These are phyloP conservation scores for Boletus hoseneyae DNA, from an alignment of 1,284 basidiomycete species.

Conservation along the genomic window DNA sequence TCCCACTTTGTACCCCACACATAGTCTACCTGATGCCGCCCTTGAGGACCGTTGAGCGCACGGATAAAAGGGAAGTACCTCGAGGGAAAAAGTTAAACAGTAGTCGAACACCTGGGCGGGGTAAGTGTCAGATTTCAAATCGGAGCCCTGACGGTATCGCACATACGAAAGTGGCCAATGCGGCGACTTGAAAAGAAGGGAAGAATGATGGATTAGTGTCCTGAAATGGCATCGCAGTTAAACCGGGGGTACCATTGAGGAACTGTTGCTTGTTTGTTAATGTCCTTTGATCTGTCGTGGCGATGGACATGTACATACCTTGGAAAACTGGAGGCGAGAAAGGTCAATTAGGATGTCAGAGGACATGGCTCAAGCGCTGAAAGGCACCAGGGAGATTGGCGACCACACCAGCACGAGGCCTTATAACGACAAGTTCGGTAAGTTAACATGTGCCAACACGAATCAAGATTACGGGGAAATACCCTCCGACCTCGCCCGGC, in stretches of 20 bases:
- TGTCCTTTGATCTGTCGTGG: neutral
- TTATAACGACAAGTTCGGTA: too few species aligned
- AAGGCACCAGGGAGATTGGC: too few species aligned
- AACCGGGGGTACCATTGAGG: slow-evolving; percentile 19
- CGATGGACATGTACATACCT: slow-evolving; percentile 9
- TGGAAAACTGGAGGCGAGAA: slow-evolving; percentile 19
- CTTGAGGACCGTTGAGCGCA: slow-evolving; percentile 2
- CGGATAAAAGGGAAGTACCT: slow-evolving; percentile 7
- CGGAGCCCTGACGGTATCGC: neutral
- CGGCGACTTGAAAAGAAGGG: slow-evolving; percentile 17
- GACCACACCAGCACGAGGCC: too few species aligned
- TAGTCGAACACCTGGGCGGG: slow-evolving; percentile 18
- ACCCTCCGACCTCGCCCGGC: too few species aligned
- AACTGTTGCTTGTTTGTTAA: slow-evolving; percentile 7
- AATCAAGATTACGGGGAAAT: too few species aligned
- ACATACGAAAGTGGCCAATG: slow-evolving; percentile 20
- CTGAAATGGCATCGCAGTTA: neutral
- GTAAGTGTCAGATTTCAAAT: neutral
- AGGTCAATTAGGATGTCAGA: slow-evolving; percentile 5
- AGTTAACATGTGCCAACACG: too few species aligned
- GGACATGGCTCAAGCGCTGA: neutral
- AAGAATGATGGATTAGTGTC: neutral
- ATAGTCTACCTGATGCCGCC: slow-evolving; percentile 15
- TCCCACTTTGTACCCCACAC: slow-evolving; percentile 29
- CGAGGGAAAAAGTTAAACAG: slow-evolving; percentile 20